Conservation (phyloP, 192 early-diverging fungal genomes). For the Rhizophagus sp. region DNA sequence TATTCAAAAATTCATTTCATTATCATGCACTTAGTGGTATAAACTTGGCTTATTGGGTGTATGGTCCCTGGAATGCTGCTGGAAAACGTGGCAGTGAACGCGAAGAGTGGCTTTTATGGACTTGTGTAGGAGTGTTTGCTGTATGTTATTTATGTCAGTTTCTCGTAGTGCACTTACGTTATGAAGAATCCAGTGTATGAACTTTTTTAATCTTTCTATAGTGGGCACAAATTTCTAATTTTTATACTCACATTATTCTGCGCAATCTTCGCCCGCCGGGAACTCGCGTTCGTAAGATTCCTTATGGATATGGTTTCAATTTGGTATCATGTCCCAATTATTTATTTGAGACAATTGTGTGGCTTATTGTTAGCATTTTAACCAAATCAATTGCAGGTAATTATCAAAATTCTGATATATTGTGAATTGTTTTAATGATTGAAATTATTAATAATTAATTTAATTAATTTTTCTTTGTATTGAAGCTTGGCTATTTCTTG, state of each 20-base stretch:
- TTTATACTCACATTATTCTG: constrained; percentile 80
- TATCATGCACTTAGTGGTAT: constrained; percentile 90
- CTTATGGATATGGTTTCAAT: constrained; percentile 89
- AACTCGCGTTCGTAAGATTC: constrained; percentile 81
- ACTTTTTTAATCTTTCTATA: constrained; percentile 42
- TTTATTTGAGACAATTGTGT: constrained; percentile 84
- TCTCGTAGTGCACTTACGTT: constrained; percentile 34
- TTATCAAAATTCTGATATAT: not conserved
- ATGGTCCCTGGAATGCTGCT: constrained; percentile 73
- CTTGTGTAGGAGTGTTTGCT: constrained; percentile 53
- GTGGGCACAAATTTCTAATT: constrained; percentile 86
- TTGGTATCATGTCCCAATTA: constrained; percentile 93
- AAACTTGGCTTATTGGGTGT: constrained; percentile 84
- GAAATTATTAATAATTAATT: not conserved
- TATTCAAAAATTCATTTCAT: constrained; percentile 94
- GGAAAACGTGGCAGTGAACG: constrained; percentile 50
- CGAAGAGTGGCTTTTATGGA: constrained; percentile 42
- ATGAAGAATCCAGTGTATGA: not conserved
- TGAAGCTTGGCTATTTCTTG: constrained; percentile 62
- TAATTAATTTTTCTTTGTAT: constrained; percentile 25
- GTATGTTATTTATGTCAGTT: constrained; percentile 44
- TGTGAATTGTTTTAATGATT: not conserved
- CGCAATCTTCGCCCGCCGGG: constrained; percentile 92
- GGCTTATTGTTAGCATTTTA: constrained; percentile 73
- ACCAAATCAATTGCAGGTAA: constrained; percentile 67